These are phyloP conservation scores for Protomyces pachydermus DNA, from an alignment of 1,139 yeast species.

Conservation along the genomic window DNA sequence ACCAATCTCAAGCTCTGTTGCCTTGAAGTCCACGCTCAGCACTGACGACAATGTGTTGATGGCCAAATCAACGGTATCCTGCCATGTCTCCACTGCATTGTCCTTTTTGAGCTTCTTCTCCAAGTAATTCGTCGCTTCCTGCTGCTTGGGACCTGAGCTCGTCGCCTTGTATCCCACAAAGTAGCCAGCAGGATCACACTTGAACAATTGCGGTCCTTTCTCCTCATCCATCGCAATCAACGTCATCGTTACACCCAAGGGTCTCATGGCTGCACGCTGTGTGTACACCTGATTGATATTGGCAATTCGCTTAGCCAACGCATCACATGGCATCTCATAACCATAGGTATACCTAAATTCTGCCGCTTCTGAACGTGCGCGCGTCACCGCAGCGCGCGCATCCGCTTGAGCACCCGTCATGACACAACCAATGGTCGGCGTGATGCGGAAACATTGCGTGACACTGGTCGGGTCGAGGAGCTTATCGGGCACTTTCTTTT, in stretches of 20 bases:
- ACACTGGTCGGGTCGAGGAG: constrained; percentile 26
- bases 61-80: constrained; percentile 81
- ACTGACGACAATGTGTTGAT: constrained; percentile 80
- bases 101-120: constrained; percentile 75
- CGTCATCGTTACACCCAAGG: constrained; percentile 57
- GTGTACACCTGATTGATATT: constrained; percentile 91
- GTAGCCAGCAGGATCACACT: constrained; percentile 97
- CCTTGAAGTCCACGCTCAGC: constrained; percentile 86
- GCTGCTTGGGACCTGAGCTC: constrained; percentile 95
- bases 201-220: constrained; percentile 81
- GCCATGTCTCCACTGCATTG: constrained; percentile 66
- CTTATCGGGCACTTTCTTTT: constrained; percentile 73
- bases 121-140: constrained; percentile 83
- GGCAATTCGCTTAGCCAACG: constrained; percentile 90
- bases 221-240: constrained; percentile 84
- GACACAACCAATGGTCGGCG: constrained; percentile 68
- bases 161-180: constrained; percentile 87
- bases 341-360: constrained; percentile 93
- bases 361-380: constrained; percentile 91
- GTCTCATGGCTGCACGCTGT: constrained; percentile 99
- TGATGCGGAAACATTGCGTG: constrained; percentile 26
- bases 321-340: constrained; percentile 94
- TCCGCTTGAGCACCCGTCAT: constrained; percentile 82
- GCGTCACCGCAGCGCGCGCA: constrained; percentile 80
- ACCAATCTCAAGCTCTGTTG: constrained; percentile 88